Percentiles rank a stretch among this genome's conserved stretches.
These are phyloP conservation scores for Lycium ferocissimum DNA, from an alignment of 257 asterid species.

Conservation along the genomic window DNA sequence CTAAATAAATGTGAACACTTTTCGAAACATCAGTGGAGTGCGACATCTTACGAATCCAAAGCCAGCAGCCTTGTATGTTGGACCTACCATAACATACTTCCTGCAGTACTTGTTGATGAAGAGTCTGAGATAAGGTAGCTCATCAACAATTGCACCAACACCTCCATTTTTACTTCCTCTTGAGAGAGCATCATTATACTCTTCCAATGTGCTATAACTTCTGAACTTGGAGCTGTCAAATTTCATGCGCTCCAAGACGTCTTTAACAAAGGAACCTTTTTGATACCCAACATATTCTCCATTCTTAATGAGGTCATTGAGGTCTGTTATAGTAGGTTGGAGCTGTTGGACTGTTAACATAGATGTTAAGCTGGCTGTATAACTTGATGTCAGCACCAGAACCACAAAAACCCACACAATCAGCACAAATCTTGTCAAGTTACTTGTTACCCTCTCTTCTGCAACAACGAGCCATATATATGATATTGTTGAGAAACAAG, in stretches of 20 bases:
- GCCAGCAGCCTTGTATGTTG: conserved; percentile 53
- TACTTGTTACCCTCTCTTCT: conserved; percentile 52
- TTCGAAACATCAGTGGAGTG: background rate
- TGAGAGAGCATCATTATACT: conserved; percentile 40
- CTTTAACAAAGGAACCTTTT: conserved; percentile 56
- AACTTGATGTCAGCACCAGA: conserved; percentile 55
- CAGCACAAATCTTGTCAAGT: conserved; percentile 48
- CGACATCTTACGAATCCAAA: conserved; percentile 51
- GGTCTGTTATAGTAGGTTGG: conserved; percentile 44
- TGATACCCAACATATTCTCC: conserved; percentile 52
- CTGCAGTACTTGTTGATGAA: conserved; percentile 43
- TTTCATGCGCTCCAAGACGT: conserved; percentile 36
- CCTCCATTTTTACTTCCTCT: conserved; percentile 47
- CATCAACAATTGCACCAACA: conserved; percentile 55
- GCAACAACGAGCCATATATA: conserved; percentile 22
- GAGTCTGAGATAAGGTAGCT: conserved; percentile 50
- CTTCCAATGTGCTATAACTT: conserved; percentile 35
- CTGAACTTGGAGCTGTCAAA: conserved; percentile 47
- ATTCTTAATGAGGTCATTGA: conserved; percentile 42
- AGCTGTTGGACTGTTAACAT: conserved; percentile 51
- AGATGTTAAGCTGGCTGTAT: conserved; percentile 59
- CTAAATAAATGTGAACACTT: background rate
- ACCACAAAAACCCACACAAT: conserved; percentile 59
- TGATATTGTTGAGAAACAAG: background rate
- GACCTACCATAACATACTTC: conserved; percentile 49